These are phyloP conservation scores for Phytophthora pini DNA, from an alignment of 352 stramenopile species.

Conservation along the genomic window DNA sequence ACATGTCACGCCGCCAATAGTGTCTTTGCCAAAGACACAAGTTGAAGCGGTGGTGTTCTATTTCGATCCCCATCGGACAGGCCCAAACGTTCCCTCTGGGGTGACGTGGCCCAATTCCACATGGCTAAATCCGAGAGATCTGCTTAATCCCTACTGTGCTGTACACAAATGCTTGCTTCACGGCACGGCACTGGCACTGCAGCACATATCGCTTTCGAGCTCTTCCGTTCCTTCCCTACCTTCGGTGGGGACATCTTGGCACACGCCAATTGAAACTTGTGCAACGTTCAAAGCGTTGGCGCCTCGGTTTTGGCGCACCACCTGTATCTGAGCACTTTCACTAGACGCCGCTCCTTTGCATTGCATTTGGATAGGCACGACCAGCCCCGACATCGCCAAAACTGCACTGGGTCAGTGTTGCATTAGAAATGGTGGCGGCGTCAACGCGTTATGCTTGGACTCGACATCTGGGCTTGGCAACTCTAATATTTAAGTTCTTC, in stretches of 20 bases:
- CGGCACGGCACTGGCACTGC: too few relatives aligned
- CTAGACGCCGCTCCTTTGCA: constrained; percentile 12
- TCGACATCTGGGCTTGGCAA: constrained; percentile 2
- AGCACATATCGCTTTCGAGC: not conserved
- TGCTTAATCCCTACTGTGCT: not conserved
- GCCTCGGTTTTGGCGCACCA: constrained; percentile 11
- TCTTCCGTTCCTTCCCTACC: constrained; percentile 1
- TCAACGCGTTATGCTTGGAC: constrained; percentile 4
- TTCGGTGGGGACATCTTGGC: not conserved
- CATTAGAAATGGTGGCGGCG: constrained; percentile 11
- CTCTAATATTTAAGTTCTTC: not conserved
- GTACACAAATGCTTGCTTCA: not conserved
- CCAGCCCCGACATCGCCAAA: not conserved
- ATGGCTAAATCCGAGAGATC: not conserved
- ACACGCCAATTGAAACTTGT: not conserved
- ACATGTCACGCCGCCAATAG: too few relatives aligned
- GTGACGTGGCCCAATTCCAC: not conserved
- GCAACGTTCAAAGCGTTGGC: not conserved
- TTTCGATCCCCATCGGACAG: not conserved
- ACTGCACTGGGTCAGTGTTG: not conserved
- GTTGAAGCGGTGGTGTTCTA: not conserved
- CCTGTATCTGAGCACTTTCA: constrained; percentile 16
- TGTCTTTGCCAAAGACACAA: not conserved
- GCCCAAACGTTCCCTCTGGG: not conserved
- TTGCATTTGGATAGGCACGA: constrained; percentile 11